Evolutionary conservation across 139 green algal species (phyloP).

Genomic region (Tetraselmis chui): DNA sequence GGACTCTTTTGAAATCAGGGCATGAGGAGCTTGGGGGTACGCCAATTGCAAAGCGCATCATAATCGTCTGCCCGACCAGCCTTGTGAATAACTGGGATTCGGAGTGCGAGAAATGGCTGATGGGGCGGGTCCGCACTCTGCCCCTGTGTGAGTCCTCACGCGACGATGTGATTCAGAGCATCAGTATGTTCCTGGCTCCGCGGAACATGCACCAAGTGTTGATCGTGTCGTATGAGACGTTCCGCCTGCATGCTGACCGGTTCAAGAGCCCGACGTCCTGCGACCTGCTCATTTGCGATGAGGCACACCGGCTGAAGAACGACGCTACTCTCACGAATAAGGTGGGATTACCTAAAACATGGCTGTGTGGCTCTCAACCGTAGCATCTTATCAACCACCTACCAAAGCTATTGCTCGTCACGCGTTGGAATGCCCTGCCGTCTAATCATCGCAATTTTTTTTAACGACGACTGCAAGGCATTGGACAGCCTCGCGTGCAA

Average conservation of each 20-base stretch:
- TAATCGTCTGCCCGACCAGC: conserved; percentile 97
- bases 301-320: conserved; percentile 98
- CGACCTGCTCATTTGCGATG: conserved; percentile 97
- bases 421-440: too few species aligned
- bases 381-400: neutral
- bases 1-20: conserved; percentile 77
- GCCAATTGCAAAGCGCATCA: conserved; percentile 65
- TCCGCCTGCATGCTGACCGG: conserved; percentile 75
- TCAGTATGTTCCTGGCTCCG: conserved; percentile 68
- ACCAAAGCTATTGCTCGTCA: neutral
- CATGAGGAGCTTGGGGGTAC: conserved; percentile 51
- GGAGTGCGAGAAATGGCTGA: conserved; percentile 93
- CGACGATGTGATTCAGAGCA: conserved; percentile 77
- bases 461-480: conserved; percentile 43
- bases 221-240: conserved; percentile 96
- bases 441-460: too few species aligned
- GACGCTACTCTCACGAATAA: conserved; percentile 87
- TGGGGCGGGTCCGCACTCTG: conserved; percentile 59
- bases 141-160: conserved; percentile 78
- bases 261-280: conserved; percentile 57
- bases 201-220: conserved; percentile 55
- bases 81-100: conserved; percentile 96
- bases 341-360: conserved; percentile 36
- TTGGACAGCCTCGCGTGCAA: conserved; percentile 75
- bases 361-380: neutral